Percentiles rank a stretch among this genome's conserved stretches.
Evolutionary conservation across 169 alveolate genomes (phyloP).

Genomic region (Cyclospora cayetanensis): DNA sequence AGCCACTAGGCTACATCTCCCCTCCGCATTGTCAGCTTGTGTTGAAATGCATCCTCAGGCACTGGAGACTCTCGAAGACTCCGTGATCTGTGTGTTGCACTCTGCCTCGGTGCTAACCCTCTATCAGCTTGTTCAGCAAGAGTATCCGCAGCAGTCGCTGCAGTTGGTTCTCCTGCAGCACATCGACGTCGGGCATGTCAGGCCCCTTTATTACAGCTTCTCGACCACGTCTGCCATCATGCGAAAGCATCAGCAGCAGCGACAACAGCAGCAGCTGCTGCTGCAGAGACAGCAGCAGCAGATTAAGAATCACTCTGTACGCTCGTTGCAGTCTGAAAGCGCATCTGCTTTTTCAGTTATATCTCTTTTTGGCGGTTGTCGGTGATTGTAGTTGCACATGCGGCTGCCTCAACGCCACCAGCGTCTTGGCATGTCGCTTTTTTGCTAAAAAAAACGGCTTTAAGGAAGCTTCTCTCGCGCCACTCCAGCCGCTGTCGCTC

Average conservation of each 20-base stretch:
- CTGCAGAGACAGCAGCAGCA: slow-evolving; percentile 20
- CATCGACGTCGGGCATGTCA: slow-evolving; percentile 14
- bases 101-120: neutral
- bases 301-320: neutral
- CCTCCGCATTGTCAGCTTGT: too few relatives aligned
- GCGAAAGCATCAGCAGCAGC: slow-evolving; percentile 40
- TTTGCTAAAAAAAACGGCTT: too few relatives aligned
- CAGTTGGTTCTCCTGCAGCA: slow-evolving; percentile 19
- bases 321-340: too few relatives aligned
- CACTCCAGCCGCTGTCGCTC: neutral
- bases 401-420: neutral
- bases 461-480: neutral
- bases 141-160: slow-evolving; percentile 17
- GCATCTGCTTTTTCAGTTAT: too few relatives aligned
- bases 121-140: slow-evolving; percentile 3
- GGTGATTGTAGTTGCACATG: neutral
- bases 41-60: too few relatives aligned
- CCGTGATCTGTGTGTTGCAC: slow-evolving; percentile 28
- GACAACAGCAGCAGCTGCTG: neutral
- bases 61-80: slow-evolving; percentile 13
- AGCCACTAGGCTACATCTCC: too few relatives aligned
- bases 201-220: slow-evolving; percentile 29
- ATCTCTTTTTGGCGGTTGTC: too few relatives aligned
- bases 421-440: neutral
- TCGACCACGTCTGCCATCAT: slow-evolving; percentile 5